Base-by-base conservation (phyloP, 78 protist genomes). In the Speleostelium caveatum region DNA sequence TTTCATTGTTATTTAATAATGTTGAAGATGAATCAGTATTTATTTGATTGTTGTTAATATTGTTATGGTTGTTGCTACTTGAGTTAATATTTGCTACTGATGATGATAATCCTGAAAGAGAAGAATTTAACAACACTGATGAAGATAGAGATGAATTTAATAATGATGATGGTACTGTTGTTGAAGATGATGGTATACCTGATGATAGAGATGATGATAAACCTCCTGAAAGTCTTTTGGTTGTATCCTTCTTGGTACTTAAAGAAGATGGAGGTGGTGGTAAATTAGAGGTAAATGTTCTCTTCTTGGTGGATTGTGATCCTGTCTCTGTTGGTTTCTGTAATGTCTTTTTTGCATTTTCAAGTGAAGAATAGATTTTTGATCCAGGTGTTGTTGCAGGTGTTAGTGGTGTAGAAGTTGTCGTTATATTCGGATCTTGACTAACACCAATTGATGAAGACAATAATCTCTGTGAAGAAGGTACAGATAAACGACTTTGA, bases 211-310 rank as follows among this genome's bases (percentile, higher is more conserved):
- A 21, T 36, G 74, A 38, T n/a, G 24, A 32, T n/a, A 67, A 7
- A n/a, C 56, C 33, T 5, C 39, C 3, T 12, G 74, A 69, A 42
- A 42, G 30, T 33, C 75, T 38, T 69, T 42, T 69, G 21, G 53
- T 36, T 10, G 75, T 55, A 69, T 69, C 75, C 22, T 69, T 69
- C 42, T 69, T 69, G 24, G 60, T 59, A 28, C 75, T 69, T 26
- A 45, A 12, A n/a, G 32, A 51, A n/a, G 24, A 38, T 42, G 75
- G 28, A 42, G 75, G 75, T 41, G 75, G 75, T 35, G 69, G 69
- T 62, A 62, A 35, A 51, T 51, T 51, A 21, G 33, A 22, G 19
- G 73, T 36, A 36, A 19, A 5, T 35, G 39, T 65, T 5, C 73
- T 65, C 30, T 65, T 65, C 51, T 68, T 68, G 17, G 59, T 67